Evolutionary conservation across 2,329 filamentous ascomycete genomes (phyloP), one percentile per base, ranked within the genome.

Genomic region (Epichloe gansuensis): DNA sequence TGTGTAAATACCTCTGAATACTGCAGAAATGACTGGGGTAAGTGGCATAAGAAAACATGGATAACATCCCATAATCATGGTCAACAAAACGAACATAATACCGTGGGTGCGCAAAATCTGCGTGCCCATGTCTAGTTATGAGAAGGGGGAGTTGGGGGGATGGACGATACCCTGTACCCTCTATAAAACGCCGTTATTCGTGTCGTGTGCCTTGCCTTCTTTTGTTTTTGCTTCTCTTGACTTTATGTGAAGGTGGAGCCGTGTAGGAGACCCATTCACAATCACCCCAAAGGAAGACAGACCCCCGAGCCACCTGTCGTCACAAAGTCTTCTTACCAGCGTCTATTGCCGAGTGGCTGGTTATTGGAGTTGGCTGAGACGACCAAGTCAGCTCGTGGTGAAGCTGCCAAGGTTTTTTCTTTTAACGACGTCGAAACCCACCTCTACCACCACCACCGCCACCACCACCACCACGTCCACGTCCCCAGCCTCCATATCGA

Each of bases 401-500:
- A 52, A 50, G 53, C 51, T 62, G 55, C 61, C 59, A 58, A 58
- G 57, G 31, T 39, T 55, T 56, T 56, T 57, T 57, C 59, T 51
- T 58, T 61, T 31, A 66, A 57, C 61, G 63, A 58, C 64, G 63
- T 57, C 66, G 64, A 59, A 61, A 71, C 69, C 65, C 69, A 74
- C 74, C 74, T 66, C 75, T 73, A 61, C 74, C 73, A 34, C 53
- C 53, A 11, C 53, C 52, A 4, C 52, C 52, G 13, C 50, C 27
- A 9, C 48, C 50, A 17, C 49, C 48, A 59, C 67, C 68, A 50
- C 72, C 71, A 59, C 82, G 76, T 60, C 81, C 78, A 59, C 85
- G 81, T 62, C 84, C 78, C 66, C 84, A 84, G 62, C 87, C 82
- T 63, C 85, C 81, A 63, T 80, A 84, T 58, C 85, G 78, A 63